Percentiles rank a stretch among this genome's conserved stretches.
Evolutionary conservation across 23 red algal genomes (phyloP).

Genomic region (Gracilaria vermiculophylla): DNA sequence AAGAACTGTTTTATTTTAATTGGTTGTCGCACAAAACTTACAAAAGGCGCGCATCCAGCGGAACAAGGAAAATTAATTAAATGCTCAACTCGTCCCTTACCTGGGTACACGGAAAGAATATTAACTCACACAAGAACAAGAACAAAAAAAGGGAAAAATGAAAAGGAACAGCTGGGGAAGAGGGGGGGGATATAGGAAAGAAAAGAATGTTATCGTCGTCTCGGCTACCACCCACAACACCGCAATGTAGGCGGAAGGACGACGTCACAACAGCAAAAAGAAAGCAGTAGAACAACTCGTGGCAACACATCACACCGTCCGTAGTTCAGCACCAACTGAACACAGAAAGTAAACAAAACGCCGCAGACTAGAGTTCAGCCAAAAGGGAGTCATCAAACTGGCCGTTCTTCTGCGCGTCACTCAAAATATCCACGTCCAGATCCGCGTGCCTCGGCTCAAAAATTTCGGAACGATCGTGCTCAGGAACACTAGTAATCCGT

Average conservation of each 20-base stretch:
- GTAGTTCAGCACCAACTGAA: background rate
- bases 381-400: slow-evolving; percentile 61
- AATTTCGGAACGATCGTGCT: slow-evolving; percentile 6
- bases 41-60: background rate
- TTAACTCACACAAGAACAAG: background rate
- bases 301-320: too few relatives aligned
- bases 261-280: background rate
- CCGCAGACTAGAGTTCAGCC: slow-evolving; percentile 7
- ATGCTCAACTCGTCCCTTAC: background rate
- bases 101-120: background rate
- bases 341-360: background rate
- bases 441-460: background rate
- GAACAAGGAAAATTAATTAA: slow-evolving; percentile 11
- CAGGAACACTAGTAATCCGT: slow-evolving; percentile 20
- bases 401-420: slow-evolving; percentile 14
- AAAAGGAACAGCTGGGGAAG: background rate
- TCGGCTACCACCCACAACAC: background rate
- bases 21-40: too few relatives aligned
- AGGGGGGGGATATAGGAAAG: background rate
- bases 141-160: background rate
- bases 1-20: background rate
- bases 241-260: background rate
- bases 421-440: slow-evolving; percentile 43
- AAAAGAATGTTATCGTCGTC: background rate
- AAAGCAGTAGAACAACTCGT: background rate